Conservation (phyloP, 352 stramenopile genomes). For the Phytophthora lateralis region DNA sequence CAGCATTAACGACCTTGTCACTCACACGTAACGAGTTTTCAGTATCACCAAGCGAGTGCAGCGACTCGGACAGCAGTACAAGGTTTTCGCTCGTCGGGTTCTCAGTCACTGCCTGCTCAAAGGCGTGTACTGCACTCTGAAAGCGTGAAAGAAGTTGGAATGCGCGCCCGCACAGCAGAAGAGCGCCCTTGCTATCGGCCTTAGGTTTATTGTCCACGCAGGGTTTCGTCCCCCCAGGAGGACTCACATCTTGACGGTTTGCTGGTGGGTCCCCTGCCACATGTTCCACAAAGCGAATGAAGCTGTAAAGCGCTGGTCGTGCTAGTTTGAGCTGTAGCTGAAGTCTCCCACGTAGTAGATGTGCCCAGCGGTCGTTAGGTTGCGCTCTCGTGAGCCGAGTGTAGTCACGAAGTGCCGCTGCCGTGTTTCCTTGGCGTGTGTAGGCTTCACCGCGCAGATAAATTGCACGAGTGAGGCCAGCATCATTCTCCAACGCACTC, state of each 20-base stretch:
- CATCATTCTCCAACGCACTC: slow-evolving; percentile 68
- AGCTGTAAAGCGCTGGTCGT: slow-evolving; percentile 71
- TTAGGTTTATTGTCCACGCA: slow-evolving; percentile 4
- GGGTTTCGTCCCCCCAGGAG: not conserved
- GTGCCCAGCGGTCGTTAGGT: slow-evolving; percentile 64
- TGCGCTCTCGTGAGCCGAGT: slow-evolving; percentile 62
- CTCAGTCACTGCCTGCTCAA: slow-evolving; percentile 61
- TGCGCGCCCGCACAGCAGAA: slow-evolving; percentile 63
- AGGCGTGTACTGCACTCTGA: slow-evolving; percentile 63
- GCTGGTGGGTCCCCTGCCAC: slow-evolving; percentile 11
- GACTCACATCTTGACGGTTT: not conserved
- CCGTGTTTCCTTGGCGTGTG: slow-evolving; percentile 62
- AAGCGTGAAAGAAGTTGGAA: slow-evolving; percentile 79
- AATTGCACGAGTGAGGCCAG: slow-evolving; percentile 58
- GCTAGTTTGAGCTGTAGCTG: slow-evolving; percentile 62
- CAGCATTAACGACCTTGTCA: slow-evolving; percentile 66
- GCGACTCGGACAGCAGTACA: slow-evolving; percentile 76
- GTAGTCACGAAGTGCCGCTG: slow-evolving; percentile 65
- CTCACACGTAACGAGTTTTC: slow-evolving; percentile 79
- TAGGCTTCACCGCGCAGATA: slow-evolving; percentile 73
- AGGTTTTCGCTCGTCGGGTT: slow-evolving; percentile 77
- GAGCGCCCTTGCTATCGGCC: slow-evolving; percentile 42
- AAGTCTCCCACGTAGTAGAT: slow-evolving; percentile 61
- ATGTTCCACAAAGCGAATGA: slow-evolving; percentile 75
- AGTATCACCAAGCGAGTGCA: slow-evolving; percentile 82